A percentile compares a stretch with the other conserved stretches of the same genome.
These are phyloP conservation scores for Chaetomium cochliodes DNA, from an alignment of 495 filamentous ascomycete species.

Conservation along the genomic window DNA sequence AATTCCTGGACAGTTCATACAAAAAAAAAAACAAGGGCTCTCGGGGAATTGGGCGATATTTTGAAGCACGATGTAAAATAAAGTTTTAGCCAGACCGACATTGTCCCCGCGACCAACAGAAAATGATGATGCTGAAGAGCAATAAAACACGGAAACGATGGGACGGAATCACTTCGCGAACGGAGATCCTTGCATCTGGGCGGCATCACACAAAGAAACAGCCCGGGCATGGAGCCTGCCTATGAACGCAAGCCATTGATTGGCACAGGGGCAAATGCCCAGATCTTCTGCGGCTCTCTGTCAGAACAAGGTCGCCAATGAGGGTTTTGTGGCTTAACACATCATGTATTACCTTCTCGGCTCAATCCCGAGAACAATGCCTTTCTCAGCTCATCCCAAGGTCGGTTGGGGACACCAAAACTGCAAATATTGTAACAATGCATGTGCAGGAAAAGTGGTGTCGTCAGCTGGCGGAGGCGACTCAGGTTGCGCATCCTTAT, in stretches of 20 bases:
- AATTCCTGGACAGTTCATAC: background rate
- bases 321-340: background rate
- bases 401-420: too few species aligned
- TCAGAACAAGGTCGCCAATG: background rate
- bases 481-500: too few species aligned
- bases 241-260: background rate
- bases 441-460: too few species aligned
- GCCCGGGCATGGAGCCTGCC: background rate
- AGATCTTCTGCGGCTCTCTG: background rate
- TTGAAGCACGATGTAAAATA: background rate
- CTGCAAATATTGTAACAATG: too few species aligned
- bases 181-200: background rate
- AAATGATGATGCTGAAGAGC: background rate
- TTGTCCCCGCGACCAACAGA: background rate
- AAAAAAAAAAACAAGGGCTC: background rate
- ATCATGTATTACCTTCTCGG: conserved; percentile 1
- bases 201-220: conserved; percentile 2
- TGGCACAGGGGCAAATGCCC: too few species aligned
- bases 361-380: background rate
- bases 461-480: too few species aligned
- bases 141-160: background rate
- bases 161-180: background rate
- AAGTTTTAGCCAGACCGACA: background rate
- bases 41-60: background rate
- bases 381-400: background rate